Base-by-base conservation (phyloP, 208 protist genomes). In the Leishmania major region DNA sequence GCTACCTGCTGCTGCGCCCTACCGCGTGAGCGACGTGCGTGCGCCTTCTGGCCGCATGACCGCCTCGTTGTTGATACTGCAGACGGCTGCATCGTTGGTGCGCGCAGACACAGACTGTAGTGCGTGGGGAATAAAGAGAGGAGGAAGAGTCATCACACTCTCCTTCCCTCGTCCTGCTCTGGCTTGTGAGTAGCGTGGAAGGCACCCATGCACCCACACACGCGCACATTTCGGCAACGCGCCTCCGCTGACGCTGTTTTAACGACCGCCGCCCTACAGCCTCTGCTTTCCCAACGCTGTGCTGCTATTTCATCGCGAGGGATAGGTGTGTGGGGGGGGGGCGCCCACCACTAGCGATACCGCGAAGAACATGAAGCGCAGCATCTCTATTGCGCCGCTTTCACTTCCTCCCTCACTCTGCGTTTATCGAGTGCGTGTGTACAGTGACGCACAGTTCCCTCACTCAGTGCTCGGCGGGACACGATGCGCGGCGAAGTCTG, bases 341-440 rank as follows among this genome's bases (percentile, higher is more conserved):
- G 0, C n/a, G n/a, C 71, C 13, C 11, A 43, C 19, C 10, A 19
- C 10, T 0, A 4, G 4, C n/a, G 71, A 59, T 22, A 35, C 13
- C 4, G 49, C 35, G 40, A 45, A 73, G 43, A 19, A 22, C 43
- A 49, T 31, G 67, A 6, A 17, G 67, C 10, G 0, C 31, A 73
- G 43, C 19, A 15, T 47, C 55, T 59, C 22, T 35, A 37, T 31
- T 79, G 7, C 57, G 40, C 25, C 60, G 59, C 57, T 75, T 66
- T 66, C 43, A 47, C 2, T 35, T 37, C 73, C 77, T 60, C 55
- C 77, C 49, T 78, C 77, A 49, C 5, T 51, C 45, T 74, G 15
- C 83, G 75, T 74, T 84, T 55, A 60, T 80, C 62, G 82, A 15
- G 51, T 77, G 53, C 37, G 53, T 31, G 51, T 59, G 28, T 47